Percentiles rank a stretch among this genome's conserved stretches.
Conservation (phyloP, 2,329 filamentous ascomycete genomes). For the Claviceps sp. region DNA sequence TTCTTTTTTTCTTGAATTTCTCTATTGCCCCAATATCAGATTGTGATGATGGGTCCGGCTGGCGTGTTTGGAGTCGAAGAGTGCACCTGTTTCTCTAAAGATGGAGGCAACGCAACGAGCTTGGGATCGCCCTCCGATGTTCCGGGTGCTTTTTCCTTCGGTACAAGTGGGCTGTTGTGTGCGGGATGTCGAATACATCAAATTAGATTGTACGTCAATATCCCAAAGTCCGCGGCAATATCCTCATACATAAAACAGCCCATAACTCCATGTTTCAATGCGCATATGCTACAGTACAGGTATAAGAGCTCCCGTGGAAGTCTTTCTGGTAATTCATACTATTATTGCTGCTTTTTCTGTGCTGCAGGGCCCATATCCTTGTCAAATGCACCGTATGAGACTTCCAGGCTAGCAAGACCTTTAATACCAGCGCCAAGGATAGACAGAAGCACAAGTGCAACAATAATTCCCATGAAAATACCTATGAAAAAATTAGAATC, state of each 20-base stretch:
- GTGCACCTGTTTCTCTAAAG: neutral
- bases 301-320: neutral
- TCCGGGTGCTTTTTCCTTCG: neutral
- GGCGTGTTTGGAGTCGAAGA: slow-evolving; percentile 1
- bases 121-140: neutral
- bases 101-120: neutral
- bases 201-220: neutral
- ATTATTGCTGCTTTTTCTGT: slow-evolving; percentile 57
- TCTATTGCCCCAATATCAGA: too few relatives aligned
- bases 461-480: slow-evolving; percentile 76
- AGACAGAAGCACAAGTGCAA: slow-evolving; percentile 54
- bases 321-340: neutral
- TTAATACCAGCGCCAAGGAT: slow-evolving; percentile 69
- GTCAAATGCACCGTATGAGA: slow-evolving; percentile 89
- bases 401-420: slow-evolving; percentile 67
- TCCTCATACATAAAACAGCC: slow-evolving; percentile 1
- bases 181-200: neutral
- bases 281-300: slow-evolving; percentile 7
- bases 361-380: slow-evolving; percentile 87
- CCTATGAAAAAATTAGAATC: slow-evolving; percentile 33
- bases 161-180: neutral
- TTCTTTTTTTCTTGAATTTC: neutral
- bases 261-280: slow-evolving; percentile 10
- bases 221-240: neutral
- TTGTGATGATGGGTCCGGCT: neutral